phyloP scores from a whole-genome alignment of 768 basidiomycete genomes.

The Thelephora ganbajun region DNA sequence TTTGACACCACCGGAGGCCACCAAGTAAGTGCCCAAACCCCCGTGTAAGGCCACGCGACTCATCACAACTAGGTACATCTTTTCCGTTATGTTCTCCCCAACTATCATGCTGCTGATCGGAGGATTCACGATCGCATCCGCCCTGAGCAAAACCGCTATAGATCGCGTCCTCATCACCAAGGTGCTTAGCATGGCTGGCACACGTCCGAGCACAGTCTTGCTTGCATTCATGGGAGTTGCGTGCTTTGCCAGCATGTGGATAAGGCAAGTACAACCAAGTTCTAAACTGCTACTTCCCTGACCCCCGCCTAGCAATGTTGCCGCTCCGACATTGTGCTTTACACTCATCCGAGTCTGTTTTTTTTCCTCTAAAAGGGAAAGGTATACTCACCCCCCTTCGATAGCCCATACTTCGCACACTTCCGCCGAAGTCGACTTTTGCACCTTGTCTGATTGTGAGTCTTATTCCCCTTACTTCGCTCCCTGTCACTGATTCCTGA shows the following conservation, averaged over 20 bases:
- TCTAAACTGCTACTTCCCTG: neutral
- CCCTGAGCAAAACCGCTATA: slow-evolving; percentile 88
- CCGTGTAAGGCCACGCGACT: slow-evolving; percentile 2
- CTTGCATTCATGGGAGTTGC: slow-evolving; percentile 93
- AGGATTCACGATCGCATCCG: slow-evolving; percentile 95
- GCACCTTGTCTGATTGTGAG: slow-evolving; percentile 85
- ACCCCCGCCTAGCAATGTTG: slow-evolving; percentile 60
- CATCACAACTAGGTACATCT: slow-evolving; percentile 51
- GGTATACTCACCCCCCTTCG: slow-evolving; percentile 7
- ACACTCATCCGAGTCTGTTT: slow-evolving; percentile 76
- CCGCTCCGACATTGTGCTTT: slow-evolving; percentile 94
- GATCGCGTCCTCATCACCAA: slow-evolving; percentile 86
- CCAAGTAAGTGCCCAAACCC: slow-evolving; percentile 41
- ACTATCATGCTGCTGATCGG: slow-evolving; percentile 98
- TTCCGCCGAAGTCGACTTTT: slow-evolving; percentile 78
- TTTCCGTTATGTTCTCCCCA: slow-evolving; percentile 91
- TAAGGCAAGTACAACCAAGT: slow-evolving; percentile 39
- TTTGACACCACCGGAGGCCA: slow-evolving; percentile 53
- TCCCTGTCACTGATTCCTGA: slow-evolving; percentile 4
- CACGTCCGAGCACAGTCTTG: slow-evolving; percentile 72
- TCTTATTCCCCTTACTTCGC: slow-evolving; percentile 5
- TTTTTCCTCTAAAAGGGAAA: neutral
- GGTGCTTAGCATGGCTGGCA: slow-evolving; percentile 82
- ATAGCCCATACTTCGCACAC: slow-evolving; percentile 85
- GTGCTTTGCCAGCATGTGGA: slow-evolving; percentile 99